Base-by-base conservation (phyloP, 208 protist species). In the Trypanosoma platydactyli region DNA sequence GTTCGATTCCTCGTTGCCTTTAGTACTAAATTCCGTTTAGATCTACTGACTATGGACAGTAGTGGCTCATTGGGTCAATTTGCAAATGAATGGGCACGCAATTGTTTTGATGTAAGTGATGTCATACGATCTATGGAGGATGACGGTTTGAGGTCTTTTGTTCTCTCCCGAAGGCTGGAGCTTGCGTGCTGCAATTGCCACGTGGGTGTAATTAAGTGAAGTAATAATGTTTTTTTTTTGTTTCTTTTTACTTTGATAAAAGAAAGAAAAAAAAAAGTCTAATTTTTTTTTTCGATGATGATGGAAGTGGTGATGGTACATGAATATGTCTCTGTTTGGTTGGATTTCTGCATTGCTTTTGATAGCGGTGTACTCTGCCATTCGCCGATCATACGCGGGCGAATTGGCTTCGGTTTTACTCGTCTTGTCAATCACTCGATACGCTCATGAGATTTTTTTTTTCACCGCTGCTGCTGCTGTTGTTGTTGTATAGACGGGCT, bases 71-170 rank as follows among this genome's bases (percentile, higher is more conserved):
- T 74, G 29, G 68, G 60, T 18, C 60, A 68, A 16, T 62, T 68
- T 51, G 60, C 68, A 25, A 74, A 74, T 27, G 44, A 68, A 30
- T 68, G 68, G 68, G 68, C 68, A 33, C 49, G 60, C 16, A 55
- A 68, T 24, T 68, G 60, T 25, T 74, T 74, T 62, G 44, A 44
- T 59, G n/a, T 61, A 22, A 33, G 52, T n/a, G 44, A 59, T 44
- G 3, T 74, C 9, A 41, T 74, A 9, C 29, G 22, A 29, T 7
- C 46, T 16, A 61, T 60, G 41, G 52, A 74, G 24, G 52, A 64
- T 11, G 68, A 73, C 30, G 40, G 51, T 1, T 41, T 66, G 48
- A 59, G 11, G n/a, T 45, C 57, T 44, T 18, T 53, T 66, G 48
- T 73, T 38, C 50, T 59, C 12, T 51, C 38, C 5, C 49, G 38